A percentile compares a stretch with the other conserved stretches of the same genome.
These are phyloP conservation scores for Phytopythium boreale DNA, from an alignment of 352 stramenopile species.

Conservation along the genomic window DNA sequence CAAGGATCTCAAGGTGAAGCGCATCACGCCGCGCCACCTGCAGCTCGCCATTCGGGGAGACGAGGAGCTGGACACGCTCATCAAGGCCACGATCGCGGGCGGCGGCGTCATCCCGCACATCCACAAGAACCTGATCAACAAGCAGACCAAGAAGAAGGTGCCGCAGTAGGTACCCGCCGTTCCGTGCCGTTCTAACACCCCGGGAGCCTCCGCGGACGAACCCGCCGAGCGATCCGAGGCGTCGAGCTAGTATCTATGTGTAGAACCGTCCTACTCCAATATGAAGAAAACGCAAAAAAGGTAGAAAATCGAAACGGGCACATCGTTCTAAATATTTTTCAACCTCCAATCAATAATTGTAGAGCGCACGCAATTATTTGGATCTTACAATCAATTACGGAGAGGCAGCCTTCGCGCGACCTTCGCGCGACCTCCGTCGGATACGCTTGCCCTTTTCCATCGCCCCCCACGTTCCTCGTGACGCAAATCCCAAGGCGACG, in stretches of 20 bases:
- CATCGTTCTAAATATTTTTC: neutral
- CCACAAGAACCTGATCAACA: constrained; percentile 99
- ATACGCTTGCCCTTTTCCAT: neutral
- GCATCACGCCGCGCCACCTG: constrained; percentile 98
- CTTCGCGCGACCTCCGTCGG: neutral
- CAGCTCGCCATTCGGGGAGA: constrained; percentile 99
- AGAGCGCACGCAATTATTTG: no score
- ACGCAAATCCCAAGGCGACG: neutral
- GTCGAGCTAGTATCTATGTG: constrained; percentile 3
- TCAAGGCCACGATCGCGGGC: constrained; percentile 99
- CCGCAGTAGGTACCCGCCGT: constrained; percentile 39
- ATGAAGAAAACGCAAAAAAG: neutral
- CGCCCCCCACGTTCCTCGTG: no score
- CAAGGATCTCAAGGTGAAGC: constrained; percentile 97
- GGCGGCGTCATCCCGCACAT: constrained; percentile 99
- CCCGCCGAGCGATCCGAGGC: neutral
- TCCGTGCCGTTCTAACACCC: neutral
- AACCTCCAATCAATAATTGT: no score
- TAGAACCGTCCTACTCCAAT: neutral
- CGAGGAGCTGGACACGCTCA: constrained; percentile 98
- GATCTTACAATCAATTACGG: no score
- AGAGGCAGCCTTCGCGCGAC: neutral
- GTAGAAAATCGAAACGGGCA: neutral
- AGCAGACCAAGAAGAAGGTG: constrained; percentile 90
- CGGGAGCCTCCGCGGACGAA: neutral